Evolutionary conservation across 2,329 filamentous ascomycete genomes (phyloP).

Genomic region (Arachnopeziza araneosa): DNA sequence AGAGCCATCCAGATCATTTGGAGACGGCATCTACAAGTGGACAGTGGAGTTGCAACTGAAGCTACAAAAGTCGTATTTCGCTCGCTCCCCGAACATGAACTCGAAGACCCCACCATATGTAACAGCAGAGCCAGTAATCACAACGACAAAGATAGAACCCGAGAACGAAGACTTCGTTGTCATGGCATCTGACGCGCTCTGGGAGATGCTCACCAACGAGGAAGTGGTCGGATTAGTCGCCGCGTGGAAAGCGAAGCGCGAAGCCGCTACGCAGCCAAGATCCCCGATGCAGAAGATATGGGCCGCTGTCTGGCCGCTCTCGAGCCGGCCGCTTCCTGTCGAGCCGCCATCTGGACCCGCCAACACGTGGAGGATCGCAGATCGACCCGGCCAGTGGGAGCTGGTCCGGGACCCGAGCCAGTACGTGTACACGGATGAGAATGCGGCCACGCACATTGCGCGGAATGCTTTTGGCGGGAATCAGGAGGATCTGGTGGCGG

Average conservation of each 20-base stretch:
- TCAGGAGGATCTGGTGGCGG: neutral
- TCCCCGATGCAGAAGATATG: neutral
- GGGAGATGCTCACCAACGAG: conserved; percentile 53
- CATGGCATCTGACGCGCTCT: conserved; percentile 62
- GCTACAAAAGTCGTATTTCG: conserved; percentile 1
- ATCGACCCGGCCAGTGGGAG: neutral
- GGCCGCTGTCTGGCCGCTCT: neutral
- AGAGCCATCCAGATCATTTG: conserved; percentile 54
- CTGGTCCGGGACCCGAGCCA: neutral
- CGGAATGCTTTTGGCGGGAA: conserved; percentile 5
- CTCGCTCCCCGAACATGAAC: neutral
- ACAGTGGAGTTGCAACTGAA: conserved; percentile 32
- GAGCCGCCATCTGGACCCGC: neutral
- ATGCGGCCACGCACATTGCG: conserved; percentile 5
- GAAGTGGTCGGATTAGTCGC: conserved; percentile 52
- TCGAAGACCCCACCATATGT: conserved; percentile 56
- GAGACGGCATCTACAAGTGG: conserved; percentile 66
- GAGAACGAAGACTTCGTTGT: conserved; percentile 50
- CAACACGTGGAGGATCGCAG: neutral
- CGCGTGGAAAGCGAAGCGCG: conserved; percentile 6
- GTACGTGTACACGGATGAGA: neutral
- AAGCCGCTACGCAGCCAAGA: neutral
- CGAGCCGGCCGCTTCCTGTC: neutral
- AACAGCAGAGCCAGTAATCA: conserved; percentile 61
- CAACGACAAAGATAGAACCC: conserved; percentile 44